Evolutionary conservation across 805 yeast species (phyloP), one percentile per base, ranked within the genome.

Genomic region (Blastobotrys terrestris): DNA sequence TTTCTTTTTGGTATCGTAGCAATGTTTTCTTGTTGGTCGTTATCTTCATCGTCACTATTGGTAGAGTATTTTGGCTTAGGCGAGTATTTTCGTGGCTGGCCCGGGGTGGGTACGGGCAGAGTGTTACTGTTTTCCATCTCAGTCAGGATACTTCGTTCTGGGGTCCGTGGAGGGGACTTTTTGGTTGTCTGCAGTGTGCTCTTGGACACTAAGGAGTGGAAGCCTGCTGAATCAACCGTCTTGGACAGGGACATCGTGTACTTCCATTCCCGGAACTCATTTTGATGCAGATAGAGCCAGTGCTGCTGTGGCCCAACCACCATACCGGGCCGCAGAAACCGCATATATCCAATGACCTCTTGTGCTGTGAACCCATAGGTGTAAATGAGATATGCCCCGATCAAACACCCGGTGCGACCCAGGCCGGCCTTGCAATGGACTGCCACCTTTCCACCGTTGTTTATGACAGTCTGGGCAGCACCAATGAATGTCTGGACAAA

Each of bases 251-350:
- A 83, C 95, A 87, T 90, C 8, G 97, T 89, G 62, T 84, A 87
- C 67, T 89, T 80, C 98, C 99, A 94, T 63, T 90, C 97, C 63
- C 97, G 78, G 69, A 94, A 94, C 60, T 91, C 97, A 68, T 89
- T 84, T 69, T 94, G 99, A 67, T 94, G 97, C 58, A 94, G 77
- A 65, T 94, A 94, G 54, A 94, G 76, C 99, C 99, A 94, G 72
- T 94, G 99, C 67, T 94, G 99, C 69, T 94, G 99, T 1, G 99
- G 99, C 0, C 99, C 99, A 31, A 94, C 99, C n/a, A 94, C 97
- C 99, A 94, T 94, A 43, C 99, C 99, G 0, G 99, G 99, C 60
- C 99, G 80, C 57, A 94, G 77, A 80, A 94, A 87, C 67, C 99
- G 79, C 92, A 94, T 87, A 66, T 90, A 94, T 1, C 92, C 96